Conservation (phyloP, 2,329 filamentous ascomycete genomes). For the Fusarium compactum region DNA sequence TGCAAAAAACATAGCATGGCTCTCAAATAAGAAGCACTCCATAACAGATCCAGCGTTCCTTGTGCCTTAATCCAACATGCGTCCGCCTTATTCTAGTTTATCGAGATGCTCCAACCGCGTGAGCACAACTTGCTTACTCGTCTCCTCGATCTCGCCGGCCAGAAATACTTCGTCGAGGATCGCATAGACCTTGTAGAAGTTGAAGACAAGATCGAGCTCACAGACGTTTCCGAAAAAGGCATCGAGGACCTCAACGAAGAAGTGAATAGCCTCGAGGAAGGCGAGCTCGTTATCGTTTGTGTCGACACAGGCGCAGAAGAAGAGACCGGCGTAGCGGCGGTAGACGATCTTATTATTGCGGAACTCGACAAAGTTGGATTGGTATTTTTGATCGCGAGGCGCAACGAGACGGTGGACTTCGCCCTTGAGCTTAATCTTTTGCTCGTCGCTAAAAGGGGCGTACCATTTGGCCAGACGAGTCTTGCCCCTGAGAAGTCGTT, state of each 20-base stretch:
- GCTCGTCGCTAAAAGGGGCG: slow-evolving; percentile 96
- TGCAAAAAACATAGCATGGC: slow-evolving; percentile 25
- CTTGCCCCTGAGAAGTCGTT: slow-evolving; percentile 78
- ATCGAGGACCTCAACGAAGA: slow-evolving; percentile 99
- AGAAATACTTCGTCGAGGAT: slow-evolving; percentile 98
- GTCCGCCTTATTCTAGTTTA: slow-evolving; percentile 79
- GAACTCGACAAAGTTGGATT: slow-evolving; percentile 99
- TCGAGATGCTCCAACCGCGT: slow-evolving; percentile 95
- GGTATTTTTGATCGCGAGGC: slow-evolving; percentile 98
- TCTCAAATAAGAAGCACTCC: background rate
- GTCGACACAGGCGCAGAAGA: slow-evolving; percentile 99
- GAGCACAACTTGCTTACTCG: slow-evolving; percentile 96
- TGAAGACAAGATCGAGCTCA: slow-evolving; percentile 91
- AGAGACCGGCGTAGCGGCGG: slow-evolving; percentile 94
- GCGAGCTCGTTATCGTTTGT: slow-evolving; percentile 99
- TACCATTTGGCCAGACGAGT: slow-evolving; percentile 99
- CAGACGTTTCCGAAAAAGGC: slow-evolving; percentile 99
- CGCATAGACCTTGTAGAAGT: slow-evolving; percentile 91
- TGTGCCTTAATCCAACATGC: background rate
- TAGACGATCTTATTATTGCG: slow-evolving; percentile 97
- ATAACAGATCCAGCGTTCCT: background rate
- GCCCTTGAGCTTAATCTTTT: slow-evolving; percentile 99
- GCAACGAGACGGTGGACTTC: slow-evolving; percentile 98
- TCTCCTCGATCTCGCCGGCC: slow-evolving; percentile 98
- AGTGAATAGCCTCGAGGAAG: slow-evolving; percentile 97